Evolutionary conservation across 176 grass and related monocot species (phyloP).

Genomic region (Paspalum notatum): DNA sequence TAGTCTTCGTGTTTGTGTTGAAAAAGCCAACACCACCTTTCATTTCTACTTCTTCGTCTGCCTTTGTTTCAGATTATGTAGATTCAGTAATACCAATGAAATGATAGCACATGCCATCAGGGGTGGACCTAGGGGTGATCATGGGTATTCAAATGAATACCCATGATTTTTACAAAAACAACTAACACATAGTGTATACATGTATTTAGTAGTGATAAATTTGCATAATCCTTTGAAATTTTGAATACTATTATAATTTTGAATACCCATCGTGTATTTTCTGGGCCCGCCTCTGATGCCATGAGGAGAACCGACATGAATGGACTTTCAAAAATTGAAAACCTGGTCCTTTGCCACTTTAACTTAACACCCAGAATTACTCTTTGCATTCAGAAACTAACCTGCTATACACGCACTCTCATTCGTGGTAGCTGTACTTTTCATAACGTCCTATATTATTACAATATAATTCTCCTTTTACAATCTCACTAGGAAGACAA

Average conservation of each 20-base stretch:
- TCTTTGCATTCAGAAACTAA: slow-evolving; percentile 21
- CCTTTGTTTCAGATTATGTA: background rate
- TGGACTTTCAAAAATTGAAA: slow-evolving; percentile 3
- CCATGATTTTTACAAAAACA: no score
- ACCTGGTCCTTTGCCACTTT: background rate
- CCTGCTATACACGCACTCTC: background rate
- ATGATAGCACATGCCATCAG: slow-evolving; percentile 12
- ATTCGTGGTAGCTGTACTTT: background rate
- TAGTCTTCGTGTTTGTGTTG: background rate
- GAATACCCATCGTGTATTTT: no score
- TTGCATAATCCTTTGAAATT: no score
- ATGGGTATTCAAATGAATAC: no score
- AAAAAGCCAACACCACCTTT: background rate
- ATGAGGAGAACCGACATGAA: background rate
- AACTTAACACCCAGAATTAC: slow-evolving; percentile 8
- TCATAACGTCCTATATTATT: slow-evolving; percentile 13
- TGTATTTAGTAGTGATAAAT: no score
- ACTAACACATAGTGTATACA: no score
- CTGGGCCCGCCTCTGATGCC: no score
- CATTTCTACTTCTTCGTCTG: background rate
- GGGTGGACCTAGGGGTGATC: no score
- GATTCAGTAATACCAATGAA: background rate
- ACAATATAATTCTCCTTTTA: background rate
- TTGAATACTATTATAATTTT: no score
- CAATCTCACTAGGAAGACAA: slow-evolving; percentile 12